These are phyloP conservation scores for Delonix regia DNA, from an alignment of 306 rosid genomes.

Conservation along the genomic window DNA sequence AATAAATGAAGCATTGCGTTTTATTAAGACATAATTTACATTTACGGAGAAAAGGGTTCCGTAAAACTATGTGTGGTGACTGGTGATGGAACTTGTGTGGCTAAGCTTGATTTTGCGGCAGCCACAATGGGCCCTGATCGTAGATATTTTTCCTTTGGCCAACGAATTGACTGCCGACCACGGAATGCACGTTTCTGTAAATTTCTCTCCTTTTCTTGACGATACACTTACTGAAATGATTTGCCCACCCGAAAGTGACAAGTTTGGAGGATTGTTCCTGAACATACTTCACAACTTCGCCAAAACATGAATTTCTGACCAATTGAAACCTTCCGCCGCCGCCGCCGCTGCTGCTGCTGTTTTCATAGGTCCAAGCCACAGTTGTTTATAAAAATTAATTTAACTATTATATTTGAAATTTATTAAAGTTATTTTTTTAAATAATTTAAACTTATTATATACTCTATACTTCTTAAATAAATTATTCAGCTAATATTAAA, in stretches of 20 bases:
- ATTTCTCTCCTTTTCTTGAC: constrained; percentile 33
- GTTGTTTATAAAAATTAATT: no score
- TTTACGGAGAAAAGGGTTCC: background rate
- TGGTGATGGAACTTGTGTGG: constrained; percentile 45
- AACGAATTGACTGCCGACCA: background rate
- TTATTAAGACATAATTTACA: background rate
- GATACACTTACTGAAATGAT: background rate
- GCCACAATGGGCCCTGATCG: background rate
- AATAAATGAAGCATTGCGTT: constrained; percentile 3
- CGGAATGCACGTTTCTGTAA: constrained; percentile 24
- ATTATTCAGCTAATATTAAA: no score
- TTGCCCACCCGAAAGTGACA: constrained; percentile 1
- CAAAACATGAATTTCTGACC: background rate
- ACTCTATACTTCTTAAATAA: no score
- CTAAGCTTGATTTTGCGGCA: background rate
- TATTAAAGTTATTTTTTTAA: no score
- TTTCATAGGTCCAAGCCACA: no score
- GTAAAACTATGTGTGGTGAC: background rate
- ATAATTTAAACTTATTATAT: no score
- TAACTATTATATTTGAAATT: no score
- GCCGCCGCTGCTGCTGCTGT: no score
- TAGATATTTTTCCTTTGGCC: constrained; percentile 16
- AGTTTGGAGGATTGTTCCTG: background rate
- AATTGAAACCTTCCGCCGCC: no score
- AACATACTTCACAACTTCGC: background rate